phyloP scores from a whole-genome alignment of 495 filamentous ascomycete genomes.

The Antarctomyces pellizariae region DNA sequence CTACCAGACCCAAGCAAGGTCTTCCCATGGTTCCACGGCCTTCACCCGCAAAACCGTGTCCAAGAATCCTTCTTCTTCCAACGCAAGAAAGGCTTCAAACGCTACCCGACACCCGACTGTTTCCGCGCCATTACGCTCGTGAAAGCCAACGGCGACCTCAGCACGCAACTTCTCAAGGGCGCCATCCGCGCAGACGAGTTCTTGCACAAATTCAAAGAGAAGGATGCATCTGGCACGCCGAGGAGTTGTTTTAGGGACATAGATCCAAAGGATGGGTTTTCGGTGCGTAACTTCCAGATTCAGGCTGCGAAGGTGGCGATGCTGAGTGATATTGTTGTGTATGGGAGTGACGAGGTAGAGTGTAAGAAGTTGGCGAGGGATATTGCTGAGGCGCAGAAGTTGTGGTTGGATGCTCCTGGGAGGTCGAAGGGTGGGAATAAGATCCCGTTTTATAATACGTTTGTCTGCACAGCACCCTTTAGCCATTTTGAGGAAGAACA shows the following conservation, averaged over 20 bases:
- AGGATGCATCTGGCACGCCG: no score
- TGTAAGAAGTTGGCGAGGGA: conserved; percentile 43
- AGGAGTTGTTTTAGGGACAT: conserved; percentile 48
- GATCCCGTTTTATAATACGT: conserved; percentile 58
- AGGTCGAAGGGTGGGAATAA: conserved; percentile 28
- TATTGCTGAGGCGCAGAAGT: conserved; percentile 49
- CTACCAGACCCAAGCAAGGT: conserved; percentile 62
- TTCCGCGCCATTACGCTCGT: conserved; percentile 67
- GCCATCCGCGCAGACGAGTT: conserved; percentile 64
- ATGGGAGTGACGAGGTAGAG: conserved; percentile 45
- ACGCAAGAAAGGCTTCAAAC: conserved; percentile 43
- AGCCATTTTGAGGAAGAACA: conserved; percentile 47
- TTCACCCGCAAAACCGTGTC: conserved; percentile 74
- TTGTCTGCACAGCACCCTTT: conserved; percentile 46
- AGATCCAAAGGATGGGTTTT: conserved; percentile 69
- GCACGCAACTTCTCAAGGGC: conserved; percentile 55
- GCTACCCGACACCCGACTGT: conserved; percentile 41
- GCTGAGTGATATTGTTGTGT: conserved; percentile 78
- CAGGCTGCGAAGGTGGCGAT: conserved; percentile 76
- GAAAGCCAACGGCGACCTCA: conserved; percentile 68
- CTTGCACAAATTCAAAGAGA: conserved; percentile 20
- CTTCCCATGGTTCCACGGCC: conserved; percentile 94
- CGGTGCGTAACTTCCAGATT: conserved; percentile 86
- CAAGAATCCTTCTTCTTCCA: conserved; percentile 76
- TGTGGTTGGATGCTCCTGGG: conserved; percentile 45